phyloP scores from a whole-genome alignment of 2,329 filamentous ascomycete genomes.

The Berkeleyomyces rouxiae region DNA sequence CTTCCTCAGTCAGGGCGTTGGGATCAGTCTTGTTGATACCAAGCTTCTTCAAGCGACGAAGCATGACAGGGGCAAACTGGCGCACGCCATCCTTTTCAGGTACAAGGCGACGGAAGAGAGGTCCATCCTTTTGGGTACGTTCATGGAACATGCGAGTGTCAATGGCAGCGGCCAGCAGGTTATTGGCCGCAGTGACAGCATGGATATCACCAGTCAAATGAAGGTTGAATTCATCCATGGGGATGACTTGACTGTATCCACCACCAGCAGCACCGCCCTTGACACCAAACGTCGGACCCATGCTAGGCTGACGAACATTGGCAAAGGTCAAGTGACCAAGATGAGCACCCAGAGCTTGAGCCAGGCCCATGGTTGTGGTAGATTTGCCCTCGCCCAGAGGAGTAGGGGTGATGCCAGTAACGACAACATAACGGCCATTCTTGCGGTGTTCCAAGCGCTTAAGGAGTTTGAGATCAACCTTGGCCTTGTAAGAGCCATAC shows the following conservation, averaged over 20 bases:
- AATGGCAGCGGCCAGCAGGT: constrained; percentile 86
- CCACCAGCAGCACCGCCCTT: constrained; percentile 95
- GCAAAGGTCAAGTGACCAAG: constrained; percentile 79
- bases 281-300: constrained; percentile 96
- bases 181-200: constrained; percentile 92
- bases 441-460: constrained; percentile 72
- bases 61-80: constrained; percentile 77
- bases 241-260: constrained; percentile 97
- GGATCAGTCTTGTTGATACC: constrained; percentile 93
- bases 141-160: constrained; percentile 98
- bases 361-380: constrained; percentile 89
- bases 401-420: constrained; percentile 92
- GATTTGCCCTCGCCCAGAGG: constrained; percentile 96
- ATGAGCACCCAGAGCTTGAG: constrained; percentile 81
- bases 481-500: constrained; percentile 90
- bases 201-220: constrained; percentile 97
- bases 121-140: constrained; percentile 77
- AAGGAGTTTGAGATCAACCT: constrained; percentile 70
- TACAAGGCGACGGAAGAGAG: constrained; percentile 75
- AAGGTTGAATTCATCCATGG: constrained; percentile 99
- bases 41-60: constrained; percentile 83
- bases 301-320: constrained; percentile 91
- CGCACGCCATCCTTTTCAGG: constrained; percentile 81
- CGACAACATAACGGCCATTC: constrained; percentile 80
- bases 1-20: constrained; percentile 75